Evolutionary conservation across 345 rosid species (phyloP).

Genomic region (Gossypium ekmanianum): DNA sequence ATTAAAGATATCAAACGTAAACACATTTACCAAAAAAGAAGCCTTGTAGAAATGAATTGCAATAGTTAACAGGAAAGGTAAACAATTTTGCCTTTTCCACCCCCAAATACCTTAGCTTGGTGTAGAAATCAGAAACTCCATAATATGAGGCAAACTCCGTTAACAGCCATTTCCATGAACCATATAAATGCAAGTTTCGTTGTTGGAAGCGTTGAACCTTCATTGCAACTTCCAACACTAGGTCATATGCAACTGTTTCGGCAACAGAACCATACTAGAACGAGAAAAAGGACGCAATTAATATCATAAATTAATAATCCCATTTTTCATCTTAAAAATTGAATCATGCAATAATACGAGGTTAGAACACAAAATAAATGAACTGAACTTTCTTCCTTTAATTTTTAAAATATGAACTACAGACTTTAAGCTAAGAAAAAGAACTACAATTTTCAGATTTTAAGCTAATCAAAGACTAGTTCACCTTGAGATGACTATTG

Average conservation of each 20-base stretch:
- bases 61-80: not conserved
- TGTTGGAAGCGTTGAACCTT: constrained; percentile 87
- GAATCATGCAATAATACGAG: not conserved
- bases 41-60: not conserved
- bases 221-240: constrained; percentile 86
- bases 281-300: constrained; percentile 23
- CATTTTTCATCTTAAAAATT: not conserved
- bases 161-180: constrained; percentile 97
- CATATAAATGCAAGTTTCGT: constrained; percentile 69
- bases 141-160: constrained; percentile 88
- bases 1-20: constrained; percentile 6
- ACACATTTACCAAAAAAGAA: constrained; percentile 9
- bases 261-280: constrained; percentile 90
- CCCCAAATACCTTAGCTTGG: constrained; percentile 67
- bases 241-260: constrained; percentile 95
- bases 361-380: not conserved
- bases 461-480: constrained; percentile 14
- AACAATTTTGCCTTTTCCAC: not conserved
- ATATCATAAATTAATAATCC: constrained; percentile 15
- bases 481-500: constrained; percentile 70
- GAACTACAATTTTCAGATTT: not conserved
- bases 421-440: not conserved
- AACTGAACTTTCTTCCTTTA: not conserved
- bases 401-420: not conserved
- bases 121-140: constrained; percentile 87